Evolutionary conservation across 1,284 basidiomycete genomes (phyloP).

Genomic region (Mrakiaceae sp.): DNA sequence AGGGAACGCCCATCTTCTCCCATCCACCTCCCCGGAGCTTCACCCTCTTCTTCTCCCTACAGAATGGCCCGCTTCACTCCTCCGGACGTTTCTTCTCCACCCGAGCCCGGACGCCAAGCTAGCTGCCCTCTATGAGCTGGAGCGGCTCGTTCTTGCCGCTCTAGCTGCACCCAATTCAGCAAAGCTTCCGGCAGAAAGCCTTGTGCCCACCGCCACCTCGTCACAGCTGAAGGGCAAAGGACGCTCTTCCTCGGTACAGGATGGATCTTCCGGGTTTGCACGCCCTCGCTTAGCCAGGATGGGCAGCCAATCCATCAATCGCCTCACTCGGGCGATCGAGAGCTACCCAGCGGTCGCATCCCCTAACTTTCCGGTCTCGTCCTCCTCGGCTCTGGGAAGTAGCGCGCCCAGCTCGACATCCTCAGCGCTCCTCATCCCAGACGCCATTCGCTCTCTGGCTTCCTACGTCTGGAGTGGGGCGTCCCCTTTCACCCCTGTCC

Average conservation of each 20-base stretch:
- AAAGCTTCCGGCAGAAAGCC: not conserved
- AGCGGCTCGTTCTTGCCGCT: not conserved
- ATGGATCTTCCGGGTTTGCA: not conserved
- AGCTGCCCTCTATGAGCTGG: not conserved
- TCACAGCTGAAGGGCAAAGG: too few relatives aligned
- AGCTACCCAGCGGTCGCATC: not conserved
- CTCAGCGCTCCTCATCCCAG: not conserved
- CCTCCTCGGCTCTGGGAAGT: not conserved
- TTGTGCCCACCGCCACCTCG: not conserved
- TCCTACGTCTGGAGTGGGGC: not conserved
- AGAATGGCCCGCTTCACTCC: not conserved
- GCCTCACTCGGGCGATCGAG: not conserved
- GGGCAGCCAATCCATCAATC: not conserved
- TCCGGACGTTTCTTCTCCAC: not conserved
- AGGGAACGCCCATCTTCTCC: not conserved
- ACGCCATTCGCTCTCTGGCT: not conserved
- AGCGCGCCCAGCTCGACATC: not conserved
- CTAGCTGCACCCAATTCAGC: too few relatives aligned
- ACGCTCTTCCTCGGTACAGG: not conserved
- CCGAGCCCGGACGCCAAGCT: not conserved
- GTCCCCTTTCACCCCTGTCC: not conserved
- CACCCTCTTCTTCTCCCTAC: not conserved
- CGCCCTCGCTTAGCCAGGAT: not conserved
- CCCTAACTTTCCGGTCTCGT: not conserved
- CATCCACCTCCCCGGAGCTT: not conserved